Base-by-base conservation (phyloP, 2,329 filamentous ascomycete species). In the Hymenoscyphus fructigenus region DNA sequence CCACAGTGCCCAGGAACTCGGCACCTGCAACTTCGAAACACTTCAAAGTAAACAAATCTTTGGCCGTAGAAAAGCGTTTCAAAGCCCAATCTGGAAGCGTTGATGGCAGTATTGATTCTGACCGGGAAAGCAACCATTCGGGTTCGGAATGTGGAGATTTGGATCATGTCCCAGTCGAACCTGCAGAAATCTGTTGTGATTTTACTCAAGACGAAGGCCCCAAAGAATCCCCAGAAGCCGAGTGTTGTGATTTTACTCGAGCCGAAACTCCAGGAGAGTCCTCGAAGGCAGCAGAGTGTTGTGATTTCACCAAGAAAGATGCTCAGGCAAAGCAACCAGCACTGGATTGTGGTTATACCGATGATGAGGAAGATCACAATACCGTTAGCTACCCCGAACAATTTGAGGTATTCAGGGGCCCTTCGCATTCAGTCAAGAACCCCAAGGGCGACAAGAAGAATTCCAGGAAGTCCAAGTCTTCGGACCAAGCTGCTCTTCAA, bases 131-230 rank as follows among this genome's bases (percentile, higher is more conserved):
- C 10, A 23, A 53, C 10, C 47, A 53, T 53, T 53, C 47, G 14
- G 20, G 57, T 29, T 41, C 60, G 12, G 17, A 57, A 10, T 62
- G 60, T 57, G 47, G 38, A 26, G 60, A 62, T 36, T 53, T 53
- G 23, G 23, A 61, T 9, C 60, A 62, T 57, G 60, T 29, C 28
- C 20, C 14, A 28, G 36, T 38, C 14, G 36, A 38, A 38, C 36
- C 47, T 26, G 20, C 41, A 9, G 57, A 29, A 12, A 53, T 59
- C 34, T 66, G 65, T 34, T 63, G 41, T 34, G 50, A 62, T 57
- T 56, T 36, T 41, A 53, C 47, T 23, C 47, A 26, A 23, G 36
- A 38, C 3, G 47, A 53, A 14, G 10, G 20, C 20, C 47, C n/a
- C 26, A 14, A 14, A 14, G 47, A 53, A 20, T 5, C 47, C 47